These are phyloP conservation scores for Lepidium africanum DNA, from an alignment of 345 rosid genomes.

Conservation along the genomic window DNA sequence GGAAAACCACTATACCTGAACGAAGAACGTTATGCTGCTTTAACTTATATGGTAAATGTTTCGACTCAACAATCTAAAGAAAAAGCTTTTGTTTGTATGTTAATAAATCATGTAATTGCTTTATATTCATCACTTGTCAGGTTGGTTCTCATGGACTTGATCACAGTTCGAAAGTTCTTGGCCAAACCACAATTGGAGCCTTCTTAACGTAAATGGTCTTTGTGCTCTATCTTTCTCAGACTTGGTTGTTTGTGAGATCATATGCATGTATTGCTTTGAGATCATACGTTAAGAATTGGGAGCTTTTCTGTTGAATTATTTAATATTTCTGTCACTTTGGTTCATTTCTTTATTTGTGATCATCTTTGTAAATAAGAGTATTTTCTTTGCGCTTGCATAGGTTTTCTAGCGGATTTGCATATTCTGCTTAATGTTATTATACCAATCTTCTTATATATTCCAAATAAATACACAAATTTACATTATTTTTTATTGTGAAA, in stretches of 20 bases:
- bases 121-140: slow-evolving; percentile 31
- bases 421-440: neutral
- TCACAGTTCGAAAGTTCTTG: slow-evolving; percentile 66
- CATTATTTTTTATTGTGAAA: too few relatives aligned
- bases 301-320: neutral
- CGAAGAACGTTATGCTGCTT: slow-evolving; percentile 93
- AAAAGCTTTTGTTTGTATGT: neutral
- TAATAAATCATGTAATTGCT: neutral
- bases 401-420: neutral
- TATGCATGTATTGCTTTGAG: neutral
- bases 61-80: neutral
- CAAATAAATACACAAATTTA: too few relatives aligned
- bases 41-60: slow-evolving; percentile 61
- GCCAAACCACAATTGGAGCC: slow-evolving; percentile 62
- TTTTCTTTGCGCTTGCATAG: neutral
- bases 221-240: neutral
- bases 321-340: slow-evolving; percentile 3
- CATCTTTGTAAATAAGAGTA: slow-evolving; percentile 13
- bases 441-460: too few relatives aligned
- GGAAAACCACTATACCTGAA: slow-evolving; percentile 90
- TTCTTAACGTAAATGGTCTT: slow-evolving; percentile 27
- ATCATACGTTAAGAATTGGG: neutral
- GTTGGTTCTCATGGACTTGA: slow-evolving; percentile 97
- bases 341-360: slow-evolving; percentile 10
- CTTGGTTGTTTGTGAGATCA: neutral